These are phyloP conservation scores for Dacryopinax primogenitus DNA, from an alignment of 768 basidiomycete genomes.

Conservation along the genomic window DNA sequence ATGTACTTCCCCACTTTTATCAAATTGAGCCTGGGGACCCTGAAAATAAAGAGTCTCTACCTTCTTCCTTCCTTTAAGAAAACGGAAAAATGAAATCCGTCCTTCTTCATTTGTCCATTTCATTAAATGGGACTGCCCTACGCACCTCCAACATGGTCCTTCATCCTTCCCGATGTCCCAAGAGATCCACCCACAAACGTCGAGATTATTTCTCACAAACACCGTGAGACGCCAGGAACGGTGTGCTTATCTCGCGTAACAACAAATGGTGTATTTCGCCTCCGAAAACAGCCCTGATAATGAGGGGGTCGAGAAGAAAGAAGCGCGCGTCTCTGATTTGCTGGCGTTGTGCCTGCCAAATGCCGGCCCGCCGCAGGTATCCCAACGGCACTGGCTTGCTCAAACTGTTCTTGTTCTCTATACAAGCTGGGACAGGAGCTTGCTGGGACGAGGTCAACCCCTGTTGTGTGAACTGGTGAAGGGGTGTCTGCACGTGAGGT, in stretches of 20 bases:
- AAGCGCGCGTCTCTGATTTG: background rate
- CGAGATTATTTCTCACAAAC: too few species aligned
- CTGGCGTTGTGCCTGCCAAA: background rate
- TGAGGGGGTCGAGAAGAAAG: background rate
- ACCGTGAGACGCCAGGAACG: too few species aligned
- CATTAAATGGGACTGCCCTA: background rate
- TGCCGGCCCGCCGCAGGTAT: background rate
- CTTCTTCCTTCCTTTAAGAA: background rate
- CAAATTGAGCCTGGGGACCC: background rate
- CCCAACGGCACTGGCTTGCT: background rate
- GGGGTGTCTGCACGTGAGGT: background rate
- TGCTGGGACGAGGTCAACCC: conserved; percentile 32
- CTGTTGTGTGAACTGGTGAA: background rate
- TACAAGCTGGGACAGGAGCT: conserved; percentile 70
- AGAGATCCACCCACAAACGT: too few species aligned
- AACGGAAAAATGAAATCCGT: background rate
- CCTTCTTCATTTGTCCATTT: background rate
- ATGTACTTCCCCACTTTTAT: background rate
- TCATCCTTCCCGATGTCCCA: too few species aligned
- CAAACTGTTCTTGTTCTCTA: conserved; percentile 2
- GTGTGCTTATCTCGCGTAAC: background rate
- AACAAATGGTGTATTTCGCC: too few species aligned
- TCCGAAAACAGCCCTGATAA: background rate
- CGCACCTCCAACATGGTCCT: background rate
- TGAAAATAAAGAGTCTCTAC: background rate